Evolutionary conservation across 139 green algal species (phyloP).

Genomic region (Chlamydomonas schloesseri): DNA sequence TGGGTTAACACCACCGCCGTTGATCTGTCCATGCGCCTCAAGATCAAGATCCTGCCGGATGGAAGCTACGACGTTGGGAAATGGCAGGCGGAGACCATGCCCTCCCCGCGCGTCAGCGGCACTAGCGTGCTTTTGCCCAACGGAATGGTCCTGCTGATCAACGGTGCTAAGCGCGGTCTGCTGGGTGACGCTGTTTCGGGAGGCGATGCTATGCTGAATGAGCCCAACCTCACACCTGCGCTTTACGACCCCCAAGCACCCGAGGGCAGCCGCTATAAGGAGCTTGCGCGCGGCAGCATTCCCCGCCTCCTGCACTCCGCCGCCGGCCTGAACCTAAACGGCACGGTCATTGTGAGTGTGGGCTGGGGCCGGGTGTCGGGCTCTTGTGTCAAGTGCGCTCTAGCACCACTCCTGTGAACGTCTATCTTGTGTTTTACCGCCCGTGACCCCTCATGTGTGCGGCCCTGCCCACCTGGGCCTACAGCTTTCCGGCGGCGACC

Average conservation of each 20-base stretch:
- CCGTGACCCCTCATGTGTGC: no score
- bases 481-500: conserved; percentile 48
- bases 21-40: conserved; percentile 25
- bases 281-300: conserved; percentile 26
- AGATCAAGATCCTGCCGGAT: background rate
- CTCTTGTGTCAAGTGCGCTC: no score
- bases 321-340: conserved; percentile 45
- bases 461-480: no score
- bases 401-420: no score
- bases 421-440: no score
- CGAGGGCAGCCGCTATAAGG: conserved; percentile 17
- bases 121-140: conserved; percentile 41
- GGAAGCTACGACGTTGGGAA: conserved; percentile 20
- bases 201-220: conserved; percentile 21
- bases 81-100: conserved; percentile 43
- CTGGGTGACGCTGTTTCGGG: conserved; percentile 25
- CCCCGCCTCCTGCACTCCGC: conserved; percentile 57
- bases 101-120: conserved; percentile 29
- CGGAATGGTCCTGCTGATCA: conserved; percentile 47
- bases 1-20: conserved; percentile 45
- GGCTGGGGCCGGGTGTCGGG: no score
- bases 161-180: conserved; percentile 46
- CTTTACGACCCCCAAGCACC: conserved; percentile 36
- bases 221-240: conserved; percentile 47
- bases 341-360: conserved; percentile 39